These are phyloP conservation scores for Rhodotorula toruloides DNA, from an alignment of 768 basidiomycete genomes.

Conservation along the genomic window DNA sequence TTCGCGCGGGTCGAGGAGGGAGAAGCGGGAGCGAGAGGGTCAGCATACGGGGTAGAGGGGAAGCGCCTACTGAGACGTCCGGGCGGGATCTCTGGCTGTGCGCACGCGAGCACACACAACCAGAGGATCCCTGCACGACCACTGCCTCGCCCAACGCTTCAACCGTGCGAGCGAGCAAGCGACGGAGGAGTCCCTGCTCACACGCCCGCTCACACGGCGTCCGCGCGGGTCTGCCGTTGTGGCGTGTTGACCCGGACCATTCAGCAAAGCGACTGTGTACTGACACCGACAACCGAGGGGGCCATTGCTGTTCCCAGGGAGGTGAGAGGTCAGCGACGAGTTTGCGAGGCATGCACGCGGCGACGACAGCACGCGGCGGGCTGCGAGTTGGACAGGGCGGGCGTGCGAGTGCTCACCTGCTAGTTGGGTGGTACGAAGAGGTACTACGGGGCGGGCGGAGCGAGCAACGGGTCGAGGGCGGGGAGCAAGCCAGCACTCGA, in stretches of 20 bases:
- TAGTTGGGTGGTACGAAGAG: neutral
- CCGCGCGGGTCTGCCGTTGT: neutral
- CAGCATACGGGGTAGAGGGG: neutral
- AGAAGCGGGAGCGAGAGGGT: neutral
- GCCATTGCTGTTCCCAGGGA: constrained; percentile 20
- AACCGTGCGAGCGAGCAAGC: too few species aligned
- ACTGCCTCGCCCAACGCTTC: too few species aligned
- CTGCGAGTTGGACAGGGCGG: neutral
- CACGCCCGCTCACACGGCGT: neutral
- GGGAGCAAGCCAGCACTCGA: neutral
- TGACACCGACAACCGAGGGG: constrained; percentile 34
- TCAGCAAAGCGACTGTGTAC: constrained; percentile 29
- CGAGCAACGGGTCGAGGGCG: neutral
- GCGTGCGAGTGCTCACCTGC: neutral
- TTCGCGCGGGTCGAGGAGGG: neutral
- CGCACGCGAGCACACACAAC: too few species aligned
- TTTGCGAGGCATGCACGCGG: neutral
- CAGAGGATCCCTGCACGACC: too few species aligned
- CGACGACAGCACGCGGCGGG: neutral
- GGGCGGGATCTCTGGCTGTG: neutral
- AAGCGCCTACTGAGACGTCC: constrained; percentile 37
- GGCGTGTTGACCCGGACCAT: neutral
- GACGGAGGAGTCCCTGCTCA: neutral
- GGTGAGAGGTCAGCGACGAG: neutral
- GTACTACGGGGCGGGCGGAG: neutral